Conservation (phyloP, 1,139 yeast species). For the Candida neerlandica region DNA sequence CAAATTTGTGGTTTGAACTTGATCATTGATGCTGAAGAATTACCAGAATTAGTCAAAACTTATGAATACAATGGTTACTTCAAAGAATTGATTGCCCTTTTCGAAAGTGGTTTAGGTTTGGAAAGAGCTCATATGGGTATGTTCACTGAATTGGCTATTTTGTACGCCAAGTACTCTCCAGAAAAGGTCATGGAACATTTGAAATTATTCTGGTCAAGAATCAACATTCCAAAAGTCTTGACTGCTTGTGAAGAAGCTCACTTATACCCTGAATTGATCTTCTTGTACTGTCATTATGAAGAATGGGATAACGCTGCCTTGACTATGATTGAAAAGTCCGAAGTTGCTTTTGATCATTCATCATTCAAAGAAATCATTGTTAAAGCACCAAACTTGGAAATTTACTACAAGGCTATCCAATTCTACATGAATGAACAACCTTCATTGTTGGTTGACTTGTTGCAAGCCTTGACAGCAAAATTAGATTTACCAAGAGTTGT, state of each 20-base stretch:
- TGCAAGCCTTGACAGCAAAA: conserved; percentile 85
- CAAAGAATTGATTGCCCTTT: conserved; percentile 85
- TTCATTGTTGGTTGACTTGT: conserved; percentile 80
- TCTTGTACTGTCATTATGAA: conserved; percentile 96
- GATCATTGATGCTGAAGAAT: conserved; percentile 96
- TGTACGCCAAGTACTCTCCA: conserved; percentile 90
- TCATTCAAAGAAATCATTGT: conserved; percentile 94
- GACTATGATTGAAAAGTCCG: conserved; percentile 95
- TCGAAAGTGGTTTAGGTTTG: conserved; percentile 93
- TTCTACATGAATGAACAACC: conserved; percentile 94
- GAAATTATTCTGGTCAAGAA: conserved; percentile 97
- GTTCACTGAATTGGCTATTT: conserved; percentile 93
- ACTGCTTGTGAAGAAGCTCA: conserved; percentile 94
- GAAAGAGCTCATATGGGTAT: conserved; percentile 99
- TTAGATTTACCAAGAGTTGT: conserved; percentile 95
- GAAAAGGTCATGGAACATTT: conserved; percentile 94
- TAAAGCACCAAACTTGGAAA: conserved; percentile 94
- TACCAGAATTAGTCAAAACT: conserved; percentile 83
- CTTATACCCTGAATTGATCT: conserved; percentile 93
- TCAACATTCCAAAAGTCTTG: conserved; percentile 95
- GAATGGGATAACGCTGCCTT: conserved; percentile 99
- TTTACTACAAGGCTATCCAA: conserved; percentile 94
- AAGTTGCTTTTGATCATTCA: conserved; percentile 89
- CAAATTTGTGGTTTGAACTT: conserved; percentile 98
- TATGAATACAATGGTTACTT: conserved; percentile 92